Evolutionary conservation across 2,329 filamentous ascomycete genomes (phyloP).

Genomic region (Pseudofabraea citricarpa): DNA sequence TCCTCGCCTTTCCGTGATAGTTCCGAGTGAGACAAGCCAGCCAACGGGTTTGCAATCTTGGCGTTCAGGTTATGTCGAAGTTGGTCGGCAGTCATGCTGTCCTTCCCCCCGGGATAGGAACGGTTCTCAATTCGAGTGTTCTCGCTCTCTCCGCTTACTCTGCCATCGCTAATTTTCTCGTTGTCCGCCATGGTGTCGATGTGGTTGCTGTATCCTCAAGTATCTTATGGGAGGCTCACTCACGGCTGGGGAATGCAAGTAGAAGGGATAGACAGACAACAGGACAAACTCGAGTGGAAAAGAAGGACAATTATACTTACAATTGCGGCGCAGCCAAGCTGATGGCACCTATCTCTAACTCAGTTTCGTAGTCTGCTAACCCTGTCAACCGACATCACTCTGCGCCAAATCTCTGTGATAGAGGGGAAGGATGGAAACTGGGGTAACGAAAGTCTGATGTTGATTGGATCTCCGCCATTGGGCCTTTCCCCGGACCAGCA

Average conservation of each 20-base stretch:
- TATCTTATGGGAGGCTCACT: not conserved
- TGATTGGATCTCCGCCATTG: no score
- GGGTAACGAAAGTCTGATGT: no score
- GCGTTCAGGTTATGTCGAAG: slow-evolving; percentile 33
- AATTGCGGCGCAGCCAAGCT: no score
- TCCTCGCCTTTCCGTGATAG: slow-evolving; percentile 51
- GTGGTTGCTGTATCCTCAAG: not conserved
- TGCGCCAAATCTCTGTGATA: no score
- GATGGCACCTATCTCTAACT: not conserved
- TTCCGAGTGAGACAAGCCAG: slow-evolving; percentile 41
- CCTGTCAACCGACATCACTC: not conserved
- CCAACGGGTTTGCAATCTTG: slow-evolving; percentile 48
- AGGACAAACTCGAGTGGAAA: not conserved
- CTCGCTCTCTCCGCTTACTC: not conserved
- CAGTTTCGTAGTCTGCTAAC: not conserved
- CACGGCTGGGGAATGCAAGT: not conserved
- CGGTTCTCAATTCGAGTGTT: not conserved
- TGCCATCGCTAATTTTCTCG: not conserved
- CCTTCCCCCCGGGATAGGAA: not conserved
- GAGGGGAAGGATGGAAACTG: no score
- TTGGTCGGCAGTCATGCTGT: slow-evolving; percentile 8
- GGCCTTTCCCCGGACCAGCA: no score
- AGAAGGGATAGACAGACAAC: not conserved
- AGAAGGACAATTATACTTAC: not conserved
- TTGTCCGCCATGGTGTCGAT: not conserved